Evolutionary conservation across 148 eudicot species (phyloP).

Genomic region (Dianthus caryophyllus): DNA sequence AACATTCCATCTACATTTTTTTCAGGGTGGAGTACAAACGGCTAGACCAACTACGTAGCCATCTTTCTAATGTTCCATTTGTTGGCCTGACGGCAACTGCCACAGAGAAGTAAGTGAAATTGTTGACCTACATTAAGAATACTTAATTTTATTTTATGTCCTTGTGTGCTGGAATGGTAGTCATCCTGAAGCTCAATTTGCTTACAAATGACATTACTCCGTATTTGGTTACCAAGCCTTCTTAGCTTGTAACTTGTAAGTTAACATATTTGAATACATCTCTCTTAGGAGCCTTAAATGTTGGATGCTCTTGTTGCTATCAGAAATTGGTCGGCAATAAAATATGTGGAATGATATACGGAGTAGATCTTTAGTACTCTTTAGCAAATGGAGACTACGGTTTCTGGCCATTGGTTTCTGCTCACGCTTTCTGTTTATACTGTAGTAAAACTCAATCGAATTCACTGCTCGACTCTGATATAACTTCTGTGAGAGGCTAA

Average conservation of each 20-base stretch:
- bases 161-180: not conserved
- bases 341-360: not conserved
- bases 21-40: slow-evolving; percentile 72
- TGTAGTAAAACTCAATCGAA: not conserved
- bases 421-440: not conserved
- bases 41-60: slow-evolving; percentile 55
- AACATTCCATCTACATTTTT: slow-evolving; percentile 1
- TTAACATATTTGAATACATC: not conserved
- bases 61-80: slow-evolving; percentile 61
- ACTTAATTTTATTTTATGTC: not conserved
- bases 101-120: slow-evolving; percentile 58
- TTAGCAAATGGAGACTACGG: not conserved
- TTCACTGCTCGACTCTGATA: not conserved
- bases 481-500: not conserved
- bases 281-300: not conserved
- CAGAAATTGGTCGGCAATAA: not conserved
- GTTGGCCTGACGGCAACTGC: slow-evolving; percentile 86
- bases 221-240: not conserved
- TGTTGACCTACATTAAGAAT: not conserved
- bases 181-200: not conserved
- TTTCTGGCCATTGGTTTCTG: not conserved
- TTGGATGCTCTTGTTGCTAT: not conserved
- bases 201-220: not conserved
- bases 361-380: not conserved
- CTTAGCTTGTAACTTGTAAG: not conserved